Evolutionary conservation across 768 basidiomycete species (phyloP).

Genomic region (Tulasnella sp.): DNA sequence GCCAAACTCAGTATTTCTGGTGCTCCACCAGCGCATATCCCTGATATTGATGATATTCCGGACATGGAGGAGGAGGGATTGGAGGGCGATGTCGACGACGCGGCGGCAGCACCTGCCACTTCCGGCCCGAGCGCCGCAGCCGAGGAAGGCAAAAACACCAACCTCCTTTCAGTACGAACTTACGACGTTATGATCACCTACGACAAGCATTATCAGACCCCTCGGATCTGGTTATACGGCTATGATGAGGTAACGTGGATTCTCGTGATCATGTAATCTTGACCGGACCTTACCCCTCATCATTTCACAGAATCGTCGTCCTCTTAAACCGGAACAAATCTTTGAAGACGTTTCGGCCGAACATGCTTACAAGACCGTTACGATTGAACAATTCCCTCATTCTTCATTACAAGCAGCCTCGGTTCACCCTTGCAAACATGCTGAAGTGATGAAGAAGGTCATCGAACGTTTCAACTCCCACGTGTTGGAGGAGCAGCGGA

Average conservation of each 20-base stretch:
- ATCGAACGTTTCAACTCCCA: constrained; percentile 96
- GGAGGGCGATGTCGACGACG: constrained; percentile 84
- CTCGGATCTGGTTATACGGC: constrained; percentile 94
- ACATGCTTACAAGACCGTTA: constrained; percentile 97
- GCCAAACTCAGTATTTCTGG: constrained; percentile 26
- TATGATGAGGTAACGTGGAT: constrained; percentile 80
- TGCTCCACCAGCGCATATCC: constrained; percentile 52
- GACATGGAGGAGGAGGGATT: constrained; percentile 98
- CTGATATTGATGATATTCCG: constrained; percentile 94
- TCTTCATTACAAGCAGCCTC: constrained; percentile 81
- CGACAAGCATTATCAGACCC: constrained; percentile 99
- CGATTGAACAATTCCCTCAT: constrained; percentile 98
- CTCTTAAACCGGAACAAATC: constrained; percentile 83
- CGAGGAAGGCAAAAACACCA: constrained; percentile 66
- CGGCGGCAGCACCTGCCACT: constrained; percentile 59
- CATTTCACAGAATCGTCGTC: constrained; percentile 67
- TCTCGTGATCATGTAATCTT: not conserved
- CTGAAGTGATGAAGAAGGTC: constrained; percentile 99
- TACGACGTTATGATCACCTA: constrained; percentile 99
- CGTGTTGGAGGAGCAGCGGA: constrained; percentile 77
- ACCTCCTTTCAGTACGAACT: constrained; percentile 90
- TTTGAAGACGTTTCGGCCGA: constrained; percentile 98
- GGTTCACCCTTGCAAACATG: constrained; percentile 98
- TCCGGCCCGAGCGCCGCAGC: constrained; percentile 53
- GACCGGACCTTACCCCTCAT: not conserved